Base-by-base conservation (phyloP, 106 monocot species). In the Triglochin maritima region DNA sequence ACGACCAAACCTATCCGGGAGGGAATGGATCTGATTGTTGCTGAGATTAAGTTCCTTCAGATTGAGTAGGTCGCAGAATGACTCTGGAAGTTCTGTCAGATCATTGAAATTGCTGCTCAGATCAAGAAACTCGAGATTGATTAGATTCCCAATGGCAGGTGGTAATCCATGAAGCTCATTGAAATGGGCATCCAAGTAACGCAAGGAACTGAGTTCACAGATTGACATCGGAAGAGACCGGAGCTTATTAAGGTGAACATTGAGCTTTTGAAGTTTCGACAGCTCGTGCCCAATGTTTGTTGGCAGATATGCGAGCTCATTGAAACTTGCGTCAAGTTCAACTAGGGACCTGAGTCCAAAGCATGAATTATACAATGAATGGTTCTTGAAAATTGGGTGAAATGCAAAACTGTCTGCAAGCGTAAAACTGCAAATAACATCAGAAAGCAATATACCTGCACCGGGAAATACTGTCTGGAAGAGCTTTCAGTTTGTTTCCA, bases 81-180 rank as follows among this genome's bases (percentile, higher is more conserved):
- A 61, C 10, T 77, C 57, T 16, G 96, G 90, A 17, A 96, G 90
- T 64, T 78, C 87, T 42, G 66, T 78, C 47, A 96, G 57, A 65
- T 96, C 96, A 60, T 73, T 85, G 69, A 96, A 96, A 69, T 96
- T 96, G 60, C 83, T 87, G 81, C 90, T 84, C 48, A 96, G 57
- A 16, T 96, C 78, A 47, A 96, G 82, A 59, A 57, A 59, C 72
- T 88, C 83, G 47, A 96, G 90, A 73, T 82, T 88, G 29, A 50
- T 60, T 44, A 96, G 70, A 7, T 78, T 87, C n/a, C 95, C 87
- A n/a, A 96, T 72, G 4, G 85, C 74, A 57, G 47, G 63, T 9
- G 95, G 96, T 4, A 96, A 71, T 44, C 90, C 83, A 1, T 64
- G 85, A 9, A 96, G 81, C 69, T 88, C 87, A 63, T 96, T 96